phyloP scores from a whole-genome alignment of 208 protist species.

The Angomonas desouzai region DNA sequence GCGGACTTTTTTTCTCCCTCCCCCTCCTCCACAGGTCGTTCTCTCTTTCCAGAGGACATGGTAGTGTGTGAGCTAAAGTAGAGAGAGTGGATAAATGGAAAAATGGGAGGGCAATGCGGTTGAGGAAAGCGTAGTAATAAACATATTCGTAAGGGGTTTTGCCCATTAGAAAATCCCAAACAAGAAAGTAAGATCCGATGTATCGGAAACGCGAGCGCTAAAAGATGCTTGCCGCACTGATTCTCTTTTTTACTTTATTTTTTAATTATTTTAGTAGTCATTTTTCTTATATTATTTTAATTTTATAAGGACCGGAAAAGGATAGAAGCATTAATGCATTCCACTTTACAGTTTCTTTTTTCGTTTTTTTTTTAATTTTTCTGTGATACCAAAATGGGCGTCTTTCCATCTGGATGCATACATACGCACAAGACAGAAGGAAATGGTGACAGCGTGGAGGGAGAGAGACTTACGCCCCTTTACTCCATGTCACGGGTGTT shows the following conservation, averaged over 20 bases:
- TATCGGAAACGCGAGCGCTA: no score
- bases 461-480: conserved; percentile 2
- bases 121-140: no score
- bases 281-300: not conserved
- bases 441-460: not conserved
- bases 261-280: not conserved
- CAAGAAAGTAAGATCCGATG: not conserved
- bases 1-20: not conserved
- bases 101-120: not conserved
- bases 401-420: no score
- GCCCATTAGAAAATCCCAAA: not conserved
- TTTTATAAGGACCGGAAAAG: not conserved
- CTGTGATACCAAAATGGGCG: not conserved
- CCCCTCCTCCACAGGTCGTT: not conserved
- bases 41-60: conserved; percentile 4
- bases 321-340: conserved; percentile 8
- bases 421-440: not conserved
- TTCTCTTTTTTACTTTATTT: no score
- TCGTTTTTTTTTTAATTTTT: not conserved
- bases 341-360: conserved; percentile 1
- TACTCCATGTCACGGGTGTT: not conserved
- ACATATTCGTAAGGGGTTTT: no score
- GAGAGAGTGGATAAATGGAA: not conserved
- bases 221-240: no score
- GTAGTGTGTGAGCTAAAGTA: no score